Evolutionary conservation across 2,329 filamentous ascomycete genomes (phyloP).

Genomic region (Hypoxylon sp.): DNA sequence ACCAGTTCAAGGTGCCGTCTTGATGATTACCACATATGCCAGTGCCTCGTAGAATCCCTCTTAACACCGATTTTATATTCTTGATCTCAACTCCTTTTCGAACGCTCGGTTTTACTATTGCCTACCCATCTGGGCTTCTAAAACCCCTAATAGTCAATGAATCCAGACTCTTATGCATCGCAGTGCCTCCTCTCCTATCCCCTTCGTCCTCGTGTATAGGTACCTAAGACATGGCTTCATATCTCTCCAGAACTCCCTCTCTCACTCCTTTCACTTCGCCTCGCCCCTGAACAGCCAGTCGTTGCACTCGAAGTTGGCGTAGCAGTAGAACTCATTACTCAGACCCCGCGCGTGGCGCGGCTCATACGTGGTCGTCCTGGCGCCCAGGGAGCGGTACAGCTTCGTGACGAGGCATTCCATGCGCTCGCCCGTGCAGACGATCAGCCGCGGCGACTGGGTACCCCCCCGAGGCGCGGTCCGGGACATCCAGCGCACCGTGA

Average conservation of each 20-base stretch:
- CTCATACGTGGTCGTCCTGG: slow-evolving; percentile 72
- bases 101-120: no score
- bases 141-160: not conserved
- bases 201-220: not conserved
- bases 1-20: no score
- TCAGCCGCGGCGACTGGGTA: slow-evolving; percentile 50
- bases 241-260: not conserved
- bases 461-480: slow-evolving; percentile 48
- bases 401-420: slow-evolving; percentile 71
- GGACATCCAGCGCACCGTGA: slow-evolving; percentile 78
- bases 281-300: slow-evolving; percentile 53
- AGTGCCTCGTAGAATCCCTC: no score
- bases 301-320: slow-evolving; percentile 76
- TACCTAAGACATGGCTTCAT: no score
- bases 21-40: no score
- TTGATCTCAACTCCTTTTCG: no score
- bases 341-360: slow-evolving; percentile 74
- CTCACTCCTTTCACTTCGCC: not conserved
- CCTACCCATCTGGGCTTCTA: no score
- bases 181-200: not conserved
- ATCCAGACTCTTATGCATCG: not conserved
- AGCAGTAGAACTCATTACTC: slow-evolving; percentile 83
- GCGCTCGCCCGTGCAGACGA: slow-evolving; percentile 80
- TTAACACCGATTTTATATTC: no score
- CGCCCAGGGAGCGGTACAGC: slow-evolving; percentile 71